These are phyloP conservation scores for Gelatoporia subvermispora DNA, from an alignment of 768 basidiomycete species.

Conservation along the genomic window DNA sequence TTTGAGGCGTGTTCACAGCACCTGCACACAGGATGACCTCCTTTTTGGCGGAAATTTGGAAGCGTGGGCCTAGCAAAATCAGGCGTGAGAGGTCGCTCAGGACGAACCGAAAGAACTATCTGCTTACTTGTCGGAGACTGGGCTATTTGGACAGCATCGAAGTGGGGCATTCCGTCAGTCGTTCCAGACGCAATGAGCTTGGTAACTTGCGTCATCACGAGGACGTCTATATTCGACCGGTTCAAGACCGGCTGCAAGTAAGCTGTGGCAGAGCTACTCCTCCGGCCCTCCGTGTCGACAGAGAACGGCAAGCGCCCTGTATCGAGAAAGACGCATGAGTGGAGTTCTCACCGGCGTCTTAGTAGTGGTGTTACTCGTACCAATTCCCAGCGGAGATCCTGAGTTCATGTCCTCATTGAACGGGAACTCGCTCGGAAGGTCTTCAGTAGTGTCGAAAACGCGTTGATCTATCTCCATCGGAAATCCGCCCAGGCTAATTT, in stretches of 20 bases:
- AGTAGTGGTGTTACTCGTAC: conserved; percentile 7
- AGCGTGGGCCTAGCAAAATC: neutral
- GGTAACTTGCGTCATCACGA: conserved; percentile 5
- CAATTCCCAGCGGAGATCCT: conserved; percentile 18
- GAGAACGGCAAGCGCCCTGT: neutral
- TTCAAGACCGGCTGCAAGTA: conserved; percentile 8
- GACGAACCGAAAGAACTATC: neutral
- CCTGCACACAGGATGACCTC: conserved; percentile 21
- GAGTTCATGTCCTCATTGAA: conserved; percentile 21
- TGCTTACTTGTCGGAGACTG: neutral
- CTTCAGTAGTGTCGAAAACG: conserved; percentile 9
- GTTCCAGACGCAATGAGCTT: conserved; percentile 1
- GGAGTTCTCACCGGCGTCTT: too few relatives aligned
- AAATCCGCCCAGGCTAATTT: conserved; percentile 10
- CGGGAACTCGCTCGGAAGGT: conserved; percentile 17
- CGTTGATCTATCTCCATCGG: neutral
- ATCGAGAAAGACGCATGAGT: neutral
- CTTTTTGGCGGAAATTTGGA: conserved; percentile 5
- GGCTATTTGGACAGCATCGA: neutral
- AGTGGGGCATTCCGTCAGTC: neutral
- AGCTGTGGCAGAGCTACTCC: conserved; percentile 6
- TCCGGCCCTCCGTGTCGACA: neutral
- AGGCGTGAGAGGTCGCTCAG: neutral
- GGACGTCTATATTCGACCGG: conserved; percentile 14
- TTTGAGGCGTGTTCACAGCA: conserved; percentile 31